These are phyloP conservation scores for Pseudogymnoascus sp. DNA, from an alignment of 2,329 filamentous ascomycete species.

Conservation along the genomic window DNA sequence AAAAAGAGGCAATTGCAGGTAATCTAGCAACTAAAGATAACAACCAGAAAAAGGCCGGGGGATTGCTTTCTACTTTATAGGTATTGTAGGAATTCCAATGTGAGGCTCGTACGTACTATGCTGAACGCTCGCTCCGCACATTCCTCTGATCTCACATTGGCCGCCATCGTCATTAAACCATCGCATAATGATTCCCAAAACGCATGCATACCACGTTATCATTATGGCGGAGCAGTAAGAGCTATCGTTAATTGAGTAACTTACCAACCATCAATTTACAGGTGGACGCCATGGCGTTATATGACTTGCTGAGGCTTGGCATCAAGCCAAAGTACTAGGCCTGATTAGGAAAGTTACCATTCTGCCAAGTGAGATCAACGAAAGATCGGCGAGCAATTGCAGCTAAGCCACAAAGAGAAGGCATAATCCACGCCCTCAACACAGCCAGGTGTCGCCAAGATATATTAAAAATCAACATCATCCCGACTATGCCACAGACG, in stretches of 20 bases:
- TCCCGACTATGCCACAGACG: neutral
- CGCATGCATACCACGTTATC: neutral
- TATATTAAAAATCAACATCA: slow-evolving; percentile 1
- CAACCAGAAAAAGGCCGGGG: neutral
- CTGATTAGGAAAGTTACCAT: slow-evolving; percentile 1
- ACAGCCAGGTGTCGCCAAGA: neutral
- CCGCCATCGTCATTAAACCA: neutral
- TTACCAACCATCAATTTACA: neutral
- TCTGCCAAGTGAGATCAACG: neutral
- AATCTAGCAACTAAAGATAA: neutral
- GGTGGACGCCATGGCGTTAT: neutral
- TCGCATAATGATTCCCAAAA: neutral
- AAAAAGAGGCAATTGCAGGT: neutral
- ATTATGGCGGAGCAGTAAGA: neutral
- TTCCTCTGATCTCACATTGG: neutral
- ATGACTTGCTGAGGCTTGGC: too few relatives aligned
- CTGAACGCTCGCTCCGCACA: neutral
- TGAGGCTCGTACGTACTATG: neutral
- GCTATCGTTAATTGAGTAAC: neutral
- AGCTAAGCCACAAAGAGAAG: neutral
- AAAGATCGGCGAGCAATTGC: neutral
- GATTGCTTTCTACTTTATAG: neutral
- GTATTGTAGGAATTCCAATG: neutral
- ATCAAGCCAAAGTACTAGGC: neutral
- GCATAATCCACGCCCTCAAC: neutral